phyloP scores from a whole-genome alignment of 176 grass and related monocot species.

The Musa beccarii region DNA sequence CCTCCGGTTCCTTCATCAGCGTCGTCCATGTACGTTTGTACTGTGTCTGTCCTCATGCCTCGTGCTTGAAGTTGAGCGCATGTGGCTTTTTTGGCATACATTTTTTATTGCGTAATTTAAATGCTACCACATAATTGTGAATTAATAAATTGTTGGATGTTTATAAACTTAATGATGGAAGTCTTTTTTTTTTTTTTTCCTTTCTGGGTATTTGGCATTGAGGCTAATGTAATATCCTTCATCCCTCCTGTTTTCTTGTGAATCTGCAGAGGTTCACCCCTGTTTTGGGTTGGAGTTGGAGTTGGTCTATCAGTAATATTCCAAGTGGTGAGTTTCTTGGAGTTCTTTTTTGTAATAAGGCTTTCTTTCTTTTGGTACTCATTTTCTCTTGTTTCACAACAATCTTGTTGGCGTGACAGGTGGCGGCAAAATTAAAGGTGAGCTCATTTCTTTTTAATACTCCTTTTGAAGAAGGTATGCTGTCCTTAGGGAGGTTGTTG shows the following conservation, averaged over 20 bases:
- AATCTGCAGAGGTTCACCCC: slow-evolving; percentile 69
- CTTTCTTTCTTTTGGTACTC: not conserved
- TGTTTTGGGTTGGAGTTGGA: slow-evolving; percentile 96
- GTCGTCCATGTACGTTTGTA: slow-evolving; percentile 41
- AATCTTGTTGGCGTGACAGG: slow-evolving; percentile 38
- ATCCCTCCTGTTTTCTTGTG: not conserved
- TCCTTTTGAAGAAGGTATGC: slow-evolving; percentile 14
- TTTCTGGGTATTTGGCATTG: not conserved
- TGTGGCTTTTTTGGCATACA: not conserved
- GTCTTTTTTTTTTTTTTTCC: not conserved
- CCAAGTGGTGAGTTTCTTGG: slow-evolving; percentile 42
- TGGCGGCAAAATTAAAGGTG: slow-evolving; percentile 77
- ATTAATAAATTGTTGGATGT: not conserved
- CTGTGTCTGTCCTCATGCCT: not conserved
- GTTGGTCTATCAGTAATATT: slow-evolving; percentile 76
- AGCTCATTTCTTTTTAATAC: slow-evolving; percentile 25
- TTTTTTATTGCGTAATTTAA: not conserved
- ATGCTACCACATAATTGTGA: not conserved
- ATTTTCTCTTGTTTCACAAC: not conserved
- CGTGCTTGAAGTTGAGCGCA: not conserved
- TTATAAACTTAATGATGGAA: not conserved
- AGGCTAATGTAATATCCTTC: not conserved
- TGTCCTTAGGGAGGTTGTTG: not conserved
- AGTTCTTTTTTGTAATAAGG: not conserved
- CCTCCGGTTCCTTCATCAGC: slow-evolving; percentile 30